A percentile compares a stretch with the other conserved stretches of the same genome.
phyloP scores from a whole-genome alignment of 2,329 filamentous ascomycete genomes.

The Xylogone sp. region DNA sequence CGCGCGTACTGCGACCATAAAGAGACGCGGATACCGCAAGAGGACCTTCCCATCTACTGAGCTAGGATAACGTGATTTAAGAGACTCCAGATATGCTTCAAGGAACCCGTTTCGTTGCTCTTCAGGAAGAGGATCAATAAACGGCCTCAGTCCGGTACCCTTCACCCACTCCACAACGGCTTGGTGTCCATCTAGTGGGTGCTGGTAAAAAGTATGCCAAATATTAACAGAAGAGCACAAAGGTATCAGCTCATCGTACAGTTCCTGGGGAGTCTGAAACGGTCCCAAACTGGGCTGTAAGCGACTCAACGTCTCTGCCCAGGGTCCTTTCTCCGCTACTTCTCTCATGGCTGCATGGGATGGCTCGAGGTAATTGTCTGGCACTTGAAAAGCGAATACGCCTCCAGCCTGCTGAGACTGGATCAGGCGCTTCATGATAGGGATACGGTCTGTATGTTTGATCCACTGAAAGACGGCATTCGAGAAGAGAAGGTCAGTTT shows the following conservation, averaged over 20 bases:
- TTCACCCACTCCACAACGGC: conserved; percentile 58
- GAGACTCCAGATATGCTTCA: conserved; percentile 38
- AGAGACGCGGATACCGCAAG: conserved; percentile 51
- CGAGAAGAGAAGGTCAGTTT: conserved; percentile 45
- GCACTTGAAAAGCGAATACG: conserved; percentile 51
- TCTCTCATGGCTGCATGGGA: conserved; percentile 48
- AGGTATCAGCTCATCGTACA: conserved; percentile 46
- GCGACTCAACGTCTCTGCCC: conserved; percentile 30
- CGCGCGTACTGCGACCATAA: conserved; percentile 44
- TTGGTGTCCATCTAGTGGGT: conserved; percentile 42
- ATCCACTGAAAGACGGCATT: conserved; percentile 61
- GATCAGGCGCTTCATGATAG: conserved; percentile 41
- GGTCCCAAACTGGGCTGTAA: conserved; percentile 37
- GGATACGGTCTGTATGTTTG: conserved; percentile 36
- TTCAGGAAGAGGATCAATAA: conserved; percentile 41
- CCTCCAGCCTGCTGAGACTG: conserved; percentile 36
- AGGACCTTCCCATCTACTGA: conserved; percentile 49
- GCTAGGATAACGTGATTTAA: conserved; percentile 41
- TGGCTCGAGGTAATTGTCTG: conserved; percentile 45
- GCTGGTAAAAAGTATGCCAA: conserved; percentile 52
- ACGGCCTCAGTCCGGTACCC: conserved; percentile 53
- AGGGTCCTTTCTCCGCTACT: conserved; percentile 34
- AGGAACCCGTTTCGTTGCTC: conserved; percentile 41
- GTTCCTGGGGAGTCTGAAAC: conserved; percentile 42
- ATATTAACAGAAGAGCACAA: conserved; percentile 41